These are phyloP conservation scores for Pochonia chlamydosporia DNA, from an alignment of 2,329 filamentous ascomycete species.

Conservation along the genomic window DNA sequence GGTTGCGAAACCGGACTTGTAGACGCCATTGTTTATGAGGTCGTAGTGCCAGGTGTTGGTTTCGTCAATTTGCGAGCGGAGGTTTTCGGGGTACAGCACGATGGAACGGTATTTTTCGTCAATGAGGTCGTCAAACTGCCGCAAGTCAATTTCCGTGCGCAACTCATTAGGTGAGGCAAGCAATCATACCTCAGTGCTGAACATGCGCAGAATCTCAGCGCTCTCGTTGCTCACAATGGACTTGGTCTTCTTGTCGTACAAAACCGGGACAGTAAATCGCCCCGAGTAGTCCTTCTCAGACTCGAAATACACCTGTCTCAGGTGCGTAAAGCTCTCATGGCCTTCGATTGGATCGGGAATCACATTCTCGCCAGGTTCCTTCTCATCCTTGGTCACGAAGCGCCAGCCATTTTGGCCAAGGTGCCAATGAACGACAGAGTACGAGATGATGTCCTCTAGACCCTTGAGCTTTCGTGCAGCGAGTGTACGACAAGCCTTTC, in stretches of 20 bases:
- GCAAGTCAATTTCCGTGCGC: too few relatives aligned
- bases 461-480: slow-evolving; percentile 90
- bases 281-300: slow-evolving; percentile 66
- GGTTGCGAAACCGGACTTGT: slow-evolving; percentile 77
- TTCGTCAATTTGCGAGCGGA: slow-evolving; percentile 67
- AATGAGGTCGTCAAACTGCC: slow-evolving; percentile 68
- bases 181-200: slow-evolving; percentile 60
- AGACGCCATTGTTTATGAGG: slow-evolving; percentile 65
- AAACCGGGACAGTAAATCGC: slow-evolving; percentile 80
- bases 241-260: slow-evolving; percentile 72
- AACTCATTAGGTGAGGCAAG: too few relatives aligned
- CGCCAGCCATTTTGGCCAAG: slow-evolving; percentile 72
- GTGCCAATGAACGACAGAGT: slow-evolving; percentile 89
- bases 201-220: slow-evolving; percentile 87
- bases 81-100: slow-evolving; percentile 59
- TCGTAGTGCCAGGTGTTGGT: slow-evolving; percentile 78
- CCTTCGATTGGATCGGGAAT: slow-evolving; percentile 63
- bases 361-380: slow-evolving; percentile 55
- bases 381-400: slow-evolving; percentile 62
- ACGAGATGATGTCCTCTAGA: slow-evolving; percentile 74
- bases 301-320: slow-evolving; percentile 76
- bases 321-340: slow-evolving; percentile 61
- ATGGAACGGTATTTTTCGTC: slow-evolving; percentile 53
- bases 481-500: slow-evolving; percentile 76
- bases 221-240: slow-evolving; percentile 89